These are phyloP conservation scores for Microdochium trichocladiopsis DNA, from an alignment of 2,329 filamentous ascomycete genomes.

Conservation along the genomic window DNA sequence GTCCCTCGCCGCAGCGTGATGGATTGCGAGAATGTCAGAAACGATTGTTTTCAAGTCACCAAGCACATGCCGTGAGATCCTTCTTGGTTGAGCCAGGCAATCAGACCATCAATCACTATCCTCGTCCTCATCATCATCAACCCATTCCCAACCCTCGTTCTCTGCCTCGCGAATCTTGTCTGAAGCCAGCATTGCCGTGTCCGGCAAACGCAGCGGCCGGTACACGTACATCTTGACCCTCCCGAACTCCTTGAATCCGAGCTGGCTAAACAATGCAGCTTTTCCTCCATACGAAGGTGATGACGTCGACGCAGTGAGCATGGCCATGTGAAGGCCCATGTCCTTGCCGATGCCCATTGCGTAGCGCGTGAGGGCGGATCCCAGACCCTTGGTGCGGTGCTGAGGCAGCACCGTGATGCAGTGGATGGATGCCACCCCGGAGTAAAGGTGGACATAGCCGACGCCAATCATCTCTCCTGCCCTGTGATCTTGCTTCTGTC, in stretches of 20 bases:
- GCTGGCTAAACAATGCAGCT: neutral
- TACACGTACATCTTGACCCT: conserved; percentile 1
- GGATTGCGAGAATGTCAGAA: no score
- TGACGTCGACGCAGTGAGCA: neutral
- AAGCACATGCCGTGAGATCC: no score
- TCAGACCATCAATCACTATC: neutral
- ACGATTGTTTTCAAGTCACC: no score
- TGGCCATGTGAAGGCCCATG: neutral
- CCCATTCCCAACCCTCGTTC: conserved; percentile 1
- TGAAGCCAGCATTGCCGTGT: neutral
- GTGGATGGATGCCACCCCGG: conserved; percentile 2
- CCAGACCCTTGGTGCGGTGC: neutral
- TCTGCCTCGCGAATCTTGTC: neutral
- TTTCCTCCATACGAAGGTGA: neutral
- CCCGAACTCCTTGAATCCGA: conserved; percentile 2
- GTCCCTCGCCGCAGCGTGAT: no score
- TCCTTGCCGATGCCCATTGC: conserved; percentile 1
- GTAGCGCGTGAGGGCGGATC: neutral
- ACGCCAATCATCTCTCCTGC: conserved; percentile 1
- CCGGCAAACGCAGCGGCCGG: neutral
- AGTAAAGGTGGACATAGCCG: conserved; percentile 1
- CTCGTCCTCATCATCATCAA: neutral
- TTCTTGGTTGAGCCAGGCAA: no score
- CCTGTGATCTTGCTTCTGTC: neutral
- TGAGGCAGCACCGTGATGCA: conserved; percentile 1